Evolutionary conservation across 306 rosid genomes (phyloP), one percentile per base, ranked within the genome.

Genomic region (Prunus padus): DNA sequence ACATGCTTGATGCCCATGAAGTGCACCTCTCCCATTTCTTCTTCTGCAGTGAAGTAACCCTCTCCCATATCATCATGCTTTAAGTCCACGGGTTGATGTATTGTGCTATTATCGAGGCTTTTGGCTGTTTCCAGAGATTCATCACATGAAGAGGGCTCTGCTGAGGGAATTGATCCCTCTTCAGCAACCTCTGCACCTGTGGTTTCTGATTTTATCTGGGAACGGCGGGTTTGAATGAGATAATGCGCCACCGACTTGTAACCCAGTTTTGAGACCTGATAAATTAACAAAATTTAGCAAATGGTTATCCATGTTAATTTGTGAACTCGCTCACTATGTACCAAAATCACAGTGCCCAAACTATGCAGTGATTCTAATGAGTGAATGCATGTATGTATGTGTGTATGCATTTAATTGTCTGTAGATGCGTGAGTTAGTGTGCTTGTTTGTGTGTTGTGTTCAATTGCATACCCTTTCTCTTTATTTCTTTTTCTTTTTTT

Each of bases 241-340:
- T 77, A 82, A 68, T 86, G 89, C 20, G 89, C 89, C 72, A 86
- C 84, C 14, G 86, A 86, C 81, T 86, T 86, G 84, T 80, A 86
- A 52, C 89, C 89, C 67, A 77, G 68, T 55, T 74, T 77, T 4
- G 15, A 12, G 22, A 75, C 89, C 89, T 86, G 78, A 57, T 12
- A 70, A 59, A 51, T 16, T 8, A 62, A 49, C 13, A 65, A 64
- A 73, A 20, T 0, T 63, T 26, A 51, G 44, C 51, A 42, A 12
- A 62, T 63, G 22, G 80, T 46, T 45, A 42, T 4, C 23, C 14
- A 54, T 54, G 10, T 10, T n/a, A 54, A 54, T 54, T 54, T 19
- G 60, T 9, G 3, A 11, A 22, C 4, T 9, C n/a, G 25, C 25
- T 54, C 26, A n/a, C 18, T 54, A 54, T 54, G 25, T 54, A 54